A percentile compares a stretch with the other conserved stretches of the same genome.
These are phyloP conservation scores for Metschnikowia santaceciliae DNA, from an alignment of 805 yeast species.

Conservation along the genomic window DNA sequence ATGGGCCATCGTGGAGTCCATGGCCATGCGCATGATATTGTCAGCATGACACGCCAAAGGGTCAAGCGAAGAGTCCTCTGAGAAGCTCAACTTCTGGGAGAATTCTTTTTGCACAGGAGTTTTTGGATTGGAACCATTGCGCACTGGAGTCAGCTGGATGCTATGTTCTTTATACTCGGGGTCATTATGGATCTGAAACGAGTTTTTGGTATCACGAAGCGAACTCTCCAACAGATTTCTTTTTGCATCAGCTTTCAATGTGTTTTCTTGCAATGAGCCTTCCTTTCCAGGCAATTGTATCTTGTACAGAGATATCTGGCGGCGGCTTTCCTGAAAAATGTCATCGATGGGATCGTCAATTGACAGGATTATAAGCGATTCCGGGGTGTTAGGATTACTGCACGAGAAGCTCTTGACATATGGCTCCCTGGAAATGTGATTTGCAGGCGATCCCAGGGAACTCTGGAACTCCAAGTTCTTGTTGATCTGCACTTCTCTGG, in stretches of 20 bases:
- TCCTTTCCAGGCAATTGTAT: conserved; percentile 17
- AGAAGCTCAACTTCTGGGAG: neutral
- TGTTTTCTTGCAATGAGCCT: neutral
- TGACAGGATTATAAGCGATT: conserved; percentile 2
- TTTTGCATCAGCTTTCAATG: no score
- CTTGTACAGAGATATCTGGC: conserved; percentile 12
- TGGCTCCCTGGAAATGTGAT: conserved; percentile 12
- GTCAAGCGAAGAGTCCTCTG: conserved; percentile 25
- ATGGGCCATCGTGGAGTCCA: conserved; percentile 44
- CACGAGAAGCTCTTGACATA: conserved; percentile 10
- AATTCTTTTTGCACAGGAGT: neutral
- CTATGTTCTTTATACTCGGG: neutral
- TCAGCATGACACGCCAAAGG: conserved; percentile 45
- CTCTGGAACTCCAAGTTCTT: conserved; percentile 5
- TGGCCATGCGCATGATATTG: conserved; percentile 44
- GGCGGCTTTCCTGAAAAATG: conserved; percentile 18
- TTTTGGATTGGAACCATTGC: neutral
- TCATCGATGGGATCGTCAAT: conserved; percentile 22
- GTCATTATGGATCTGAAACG: no score
- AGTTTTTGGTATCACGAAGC: no score
- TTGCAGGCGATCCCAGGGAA: conserved; percentile 1
- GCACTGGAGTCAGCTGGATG: neutral
- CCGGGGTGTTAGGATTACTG: conserved; percentile 6
- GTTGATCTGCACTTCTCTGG: conserved; percentile 7
- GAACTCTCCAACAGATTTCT: no score